phyloP scores from a whole-genome alignment of 805 yeast species.

The Teunomyces panamensis region DNA sequence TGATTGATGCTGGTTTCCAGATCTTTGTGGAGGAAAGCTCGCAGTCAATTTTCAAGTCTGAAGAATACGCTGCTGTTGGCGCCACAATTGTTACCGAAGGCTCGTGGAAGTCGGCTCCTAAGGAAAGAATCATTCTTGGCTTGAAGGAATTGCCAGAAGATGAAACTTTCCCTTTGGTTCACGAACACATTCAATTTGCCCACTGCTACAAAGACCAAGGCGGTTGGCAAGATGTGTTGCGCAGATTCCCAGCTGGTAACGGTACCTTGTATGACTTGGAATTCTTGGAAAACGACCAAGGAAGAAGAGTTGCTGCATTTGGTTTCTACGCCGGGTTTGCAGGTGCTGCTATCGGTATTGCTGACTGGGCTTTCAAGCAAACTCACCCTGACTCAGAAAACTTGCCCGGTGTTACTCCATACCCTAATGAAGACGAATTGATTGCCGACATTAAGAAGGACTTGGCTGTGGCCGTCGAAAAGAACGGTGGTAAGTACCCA shows the following conservation, averaged over 20 bases:
- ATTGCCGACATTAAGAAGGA: slow-evolving; percentile 66
- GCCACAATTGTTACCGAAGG: slow-evolving; percentile 88
- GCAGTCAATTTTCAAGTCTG: slow-evolving; percentile 73
- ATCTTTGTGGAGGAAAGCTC: slow-evolving; percentile 84
- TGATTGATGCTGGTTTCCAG: slow-evolving; percentile 83
- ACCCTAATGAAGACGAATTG: slow-evolving; percentile 72
- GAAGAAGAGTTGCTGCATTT: slow-evolving; percentile 98
- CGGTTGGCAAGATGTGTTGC: slow-evolving; percentile 92
- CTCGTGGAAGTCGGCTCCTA: slow-evolving; percentile 91
- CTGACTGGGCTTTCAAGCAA: slow-evolving; percentile 93
- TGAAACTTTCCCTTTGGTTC: slow-evolving; percentile 84
- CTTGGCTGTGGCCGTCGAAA: slow-evolving; percentile 52
- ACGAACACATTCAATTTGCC: slow-evolving; percentile 97
- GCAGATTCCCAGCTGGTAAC: slow-evolving; percentile 86
- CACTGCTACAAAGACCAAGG: slow-evolving; percentile 97
- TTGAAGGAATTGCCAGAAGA: slow-evolving; percentile 94
- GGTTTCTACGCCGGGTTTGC: slow-evolving; percentile 99
- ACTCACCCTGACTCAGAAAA: slow-evolving; percentile 62
- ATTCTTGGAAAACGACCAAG: slow-evolving; percentile 88
- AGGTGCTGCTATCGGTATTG: slow-evolving; percentile 95
- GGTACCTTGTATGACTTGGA: slow-evolving; percentile 93
- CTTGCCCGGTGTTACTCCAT: slow-evolving; percentile 78
- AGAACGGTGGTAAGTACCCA: slow-evolving; percentile 66
- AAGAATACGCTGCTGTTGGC: slow-evolving; percentile 79
- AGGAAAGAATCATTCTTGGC: slow-evolving; percentile 85